Conservation (phyloP, 441 rosid genomes). For the Erodium moschatum region DNA sequence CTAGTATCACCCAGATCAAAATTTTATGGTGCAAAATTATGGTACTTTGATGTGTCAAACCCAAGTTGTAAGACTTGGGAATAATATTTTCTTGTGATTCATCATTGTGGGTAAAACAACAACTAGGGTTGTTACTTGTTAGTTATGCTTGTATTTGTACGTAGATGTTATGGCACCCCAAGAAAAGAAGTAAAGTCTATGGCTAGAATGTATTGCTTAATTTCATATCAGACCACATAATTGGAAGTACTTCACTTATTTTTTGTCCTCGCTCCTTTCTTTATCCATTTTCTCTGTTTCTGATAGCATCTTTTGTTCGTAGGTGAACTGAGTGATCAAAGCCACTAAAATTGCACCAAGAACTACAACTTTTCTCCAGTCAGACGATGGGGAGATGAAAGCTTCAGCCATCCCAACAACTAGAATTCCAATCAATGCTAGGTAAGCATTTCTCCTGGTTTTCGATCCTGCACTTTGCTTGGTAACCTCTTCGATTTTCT, state of each 20-base stretch:
- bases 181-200: no score
- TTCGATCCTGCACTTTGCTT: constrained; percentile 36
- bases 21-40: no score
- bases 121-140: no score
- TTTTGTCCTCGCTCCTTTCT: constrained; percentile 26
- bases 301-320: constrained; percentile 61
- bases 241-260: constrained; percentile 22
- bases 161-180: no score
- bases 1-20: no score
- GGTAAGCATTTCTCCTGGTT: constrained; percentile 56
- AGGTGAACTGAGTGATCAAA: constrained; percentile 49
- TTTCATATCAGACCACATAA: no score
- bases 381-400: constrained; percentile 48
- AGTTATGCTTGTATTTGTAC: not conserved
- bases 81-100: no score
- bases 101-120: no score
- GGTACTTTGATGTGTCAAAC: no score
- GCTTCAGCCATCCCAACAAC: constrained; percentile 50
- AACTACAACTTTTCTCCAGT: constrained; percentile 77
- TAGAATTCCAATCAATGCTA: constrained; percentile 48
- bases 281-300: constrained; percentile 37
- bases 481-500: constrained; percentile 38
- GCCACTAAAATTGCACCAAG: constrained; percentile 77
- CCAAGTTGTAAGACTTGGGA: no score
- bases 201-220: no score